phyloP scores from a whole-genome alignment of 305 asterid species.

The Euphrasia arctica region DNA sequence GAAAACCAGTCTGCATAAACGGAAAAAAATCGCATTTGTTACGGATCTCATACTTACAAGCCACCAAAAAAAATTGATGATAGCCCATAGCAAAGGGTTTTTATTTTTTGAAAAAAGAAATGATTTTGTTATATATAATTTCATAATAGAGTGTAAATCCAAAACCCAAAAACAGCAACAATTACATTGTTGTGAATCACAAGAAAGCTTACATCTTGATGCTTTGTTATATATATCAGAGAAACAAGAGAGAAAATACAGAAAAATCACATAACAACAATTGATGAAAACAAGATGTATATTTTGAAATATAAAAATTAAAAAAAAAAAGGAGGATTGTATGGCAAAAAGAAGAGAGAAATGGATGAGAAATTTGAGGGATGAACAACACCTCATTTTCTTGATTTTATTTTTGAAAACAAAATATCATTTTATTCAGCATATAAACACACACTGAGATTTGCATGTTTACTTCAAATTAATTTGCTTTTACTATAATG shows the following conservation, averaged over 20 bases:
- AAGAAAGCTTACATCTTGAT: constrained; percentile 2
- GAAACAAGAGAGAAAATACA: constrained; percentile 14
- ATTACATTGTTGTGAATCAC: constrained; percentile 8
- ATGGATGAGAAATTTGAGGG: constrained; percentile 35
- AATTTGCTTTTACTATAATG: neutral
- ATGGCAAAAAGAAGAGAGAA: constrained; percentile 25
- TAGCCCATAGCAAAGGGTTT: constrained; percentile 5
- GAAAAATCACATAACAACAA: constrained; percentile 21
- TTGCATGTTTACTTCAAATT: constrained; percentile 11
- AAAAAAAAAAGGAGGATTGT: constrained; percentile 13
- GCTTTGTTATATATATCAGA: neutral
- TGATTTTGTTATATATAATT: neutral
- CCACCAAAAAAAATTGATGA: neutral
- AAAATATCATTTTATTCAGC: neutral
- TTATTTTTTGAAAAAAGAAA: neutral
- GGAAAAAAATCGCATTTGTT: constrained; percentile 10
- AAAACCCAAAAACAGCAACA: neutral
- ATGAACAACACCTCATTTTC: constrained; percentile 30
- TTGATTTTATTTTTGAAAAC: neutral
- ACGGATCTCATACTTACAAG: neutral
- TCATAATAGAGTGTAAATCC: neutral
- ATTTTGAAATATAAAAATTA: constrained; percentile 1
- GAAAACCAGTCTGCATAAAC: constrained; percentile 3
- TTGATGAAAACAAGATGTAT: constrained; percentile 28
- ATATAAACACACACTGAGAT: neutral